Base-by-base conservation (phyloP, 225 moss, liverwort and hornwort species). In the Polytrichum formosum region DNA sequence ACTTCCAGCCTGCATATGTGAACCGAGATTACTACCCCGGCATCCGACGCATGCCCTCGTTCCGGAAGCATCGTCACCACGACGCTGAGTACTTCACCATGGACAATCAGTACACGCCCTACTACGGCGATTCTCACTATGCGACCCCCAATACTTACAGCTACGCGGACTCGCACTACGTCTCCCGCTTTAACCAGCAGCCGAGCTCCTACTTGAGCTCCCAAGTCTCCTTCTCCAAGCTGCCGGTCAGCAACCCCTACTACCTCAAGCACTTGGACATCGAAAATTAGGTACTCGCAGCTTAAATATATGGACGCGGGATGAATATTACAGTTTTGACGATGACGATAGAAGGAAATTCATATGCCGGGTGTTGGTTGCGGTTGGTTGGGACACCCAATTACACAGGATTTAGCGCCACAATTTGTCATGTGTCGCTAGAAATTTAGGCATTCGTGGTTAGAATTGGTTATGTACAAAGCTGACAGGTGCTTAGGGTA, bases 21-120 rank as follows among this genome's bases (percentile, higher is more conserved):
- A 30, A 33, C 30, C 78, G 78, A 0, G 86, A 86, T 54, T 83
- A 37, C 62, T 86, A 80, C 53, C 70, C 68, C 64, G 73, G 68
- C 67, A 61, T 76, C 0, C 75, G 83, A 9, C 82, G 86, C 18
- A 83, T 86, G 83, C 86, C 86, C 0, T 83, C 82, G 2, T 59
- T 80, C 27, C 70, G 67, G 1, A 56, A 37, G n/a, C 73, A 86
- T 25, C 77, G 83, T 0, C 53, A 70, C 65, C 86, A 86, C 53
- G 86, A 86, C 62, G 83, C 86, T 0, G 83, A 86, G 71, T 86
- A 71, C 28, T 54, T 86, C 18, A 75, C 86, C 18, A 78, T 77
- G 83, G 86, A 82, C 1, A 59, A 78, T 20, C 70, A 73, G 28
- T 83, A 74, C 21, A 70, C 21, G n/a, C 82, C 82, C 2, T 63